Base-by-base conservation (phyloP, 139 green algal species). In the Tetradesmus obliquus region DNA sequence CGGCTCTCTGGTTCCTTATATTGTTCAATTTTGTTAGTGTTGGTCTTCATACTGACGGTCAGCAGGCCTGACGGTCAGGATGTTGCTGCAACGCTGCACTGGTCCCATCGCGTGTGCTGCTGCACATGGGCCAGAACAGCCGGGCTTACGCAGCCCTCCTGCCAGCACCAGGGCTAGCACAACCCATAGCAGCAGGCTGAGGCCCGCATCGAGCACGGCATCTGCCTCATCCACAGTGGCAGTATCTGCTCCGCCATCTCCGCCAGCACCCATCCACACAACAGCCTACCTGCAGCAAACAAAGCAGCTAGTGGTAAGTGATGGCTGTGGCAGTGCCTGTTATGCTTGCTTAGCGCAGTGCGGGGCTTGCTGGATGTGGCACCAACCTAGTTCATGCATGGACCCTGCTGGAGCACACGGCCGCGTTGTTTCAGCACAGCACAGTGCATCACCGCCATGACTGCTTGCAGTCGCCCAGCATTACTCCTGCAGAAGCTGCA, bases 271-370 rank as follows among this genome's bases (percentile, higher is more conserved):
- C 22, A 92, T 92, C 74, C 90, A 92, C 82, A 90, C 81, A 9
- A 92, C 81, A 22, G 90, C 90, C 7, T 90, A 92, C 71, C 55
- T 89, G 82, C 90, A 92, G 54, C 69, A 88, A n/a, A 86, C 83
- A 17, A n/a, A 86, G 66, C 90, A 92, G 57, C 24, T 86, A 8
- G 51, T 88, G 82, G 83, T 92, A 15, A 74, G 89, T 82, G 20
- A 66, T 17, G 22, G 72, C 66, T 84, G 69, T 15, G 55, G 19
- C n/a, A 6, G 5, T 76, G 66, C 66, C 5, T 24, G 66, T 24
- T 24, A 3, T 76, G 66, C 15, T 1, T 71, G 7, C 3, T 71
- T 19, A 71, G 60, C 60, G 32, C 32, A 45, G 32, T 45, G 32
- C 32, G 32, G 32, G 32, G 32, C 32, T 45, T 45, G 32, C 32